These are phyloP conservation scores for Diaporthe citriasiana DNA, from an alignment of 2,329 filamentous ascomycete species.

Conservation along the genomic window DNA sequence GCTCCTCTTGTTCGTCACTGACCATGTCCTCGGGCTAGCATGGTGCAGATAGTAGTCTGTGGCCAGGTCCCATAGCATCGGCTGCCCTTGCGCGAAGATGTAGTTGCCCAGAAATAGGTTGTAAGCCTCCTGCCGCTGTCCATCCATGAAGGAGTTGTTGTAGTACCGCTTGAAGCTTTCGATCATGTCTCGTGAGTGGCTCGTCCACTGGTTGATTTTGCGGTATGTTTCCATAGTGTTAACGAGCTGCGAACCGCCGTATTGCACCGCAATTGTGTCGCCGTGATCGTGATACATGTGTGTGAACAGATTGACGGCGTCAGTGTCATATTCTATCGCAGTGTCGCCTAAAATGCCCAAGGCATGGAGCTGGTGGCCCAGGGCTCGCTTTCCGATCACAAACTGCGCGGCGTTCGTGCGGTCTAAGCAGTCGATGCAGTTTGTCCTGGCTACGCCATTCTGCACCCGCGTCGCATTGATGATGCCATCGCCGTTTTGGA, in stretches of 20 bases:
- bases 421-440: conserved; percentile 98
- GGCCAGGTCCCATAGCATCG: conserved; percentile 95
- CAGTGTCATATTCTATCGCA: conserved; percentile 91
- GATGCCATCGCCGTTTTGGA: conserved; percentile 87
- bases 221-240: conserved; percentile 99
- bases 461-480: conserved; percentile 79
- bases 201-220: conserved; percentile 99
- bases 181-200: conserved; percentile 97
- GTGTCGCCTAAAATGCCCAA: conserved; percentile 85
- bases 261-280: conserved; percentile 97
- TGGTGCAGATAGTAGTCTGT: conserved; percentile 98
- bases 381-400: conserved; percentile 93
- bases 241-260: conserved; percentile 95
- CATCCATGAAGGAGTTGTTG: conserved; percentile 96
- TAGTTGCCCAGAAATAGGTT: conserved; percentile 98
- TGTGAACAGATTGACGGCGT: conserved; percentile 95
- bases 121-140: conserved; percentile 97
- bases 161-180: conserved; percentile 99
- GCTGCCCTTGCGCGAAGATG: conserved; percentile 86
- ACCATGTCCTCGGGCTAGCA: conserved; percentile 82
- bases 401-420: conserved; percentile 98
- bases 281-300: conserved; percentile 99
- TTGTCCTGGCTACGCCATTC: conserved; percentile 93
- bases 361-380: conserved; percentile 92
- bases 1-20: conserved; percentile 71